Percentiles rank a stretch among this genome's conserved stretches.
Evolutionary conservation across 75 land plant genomes (phyloP).

Genomic region (Pinus taeda): DNA sequence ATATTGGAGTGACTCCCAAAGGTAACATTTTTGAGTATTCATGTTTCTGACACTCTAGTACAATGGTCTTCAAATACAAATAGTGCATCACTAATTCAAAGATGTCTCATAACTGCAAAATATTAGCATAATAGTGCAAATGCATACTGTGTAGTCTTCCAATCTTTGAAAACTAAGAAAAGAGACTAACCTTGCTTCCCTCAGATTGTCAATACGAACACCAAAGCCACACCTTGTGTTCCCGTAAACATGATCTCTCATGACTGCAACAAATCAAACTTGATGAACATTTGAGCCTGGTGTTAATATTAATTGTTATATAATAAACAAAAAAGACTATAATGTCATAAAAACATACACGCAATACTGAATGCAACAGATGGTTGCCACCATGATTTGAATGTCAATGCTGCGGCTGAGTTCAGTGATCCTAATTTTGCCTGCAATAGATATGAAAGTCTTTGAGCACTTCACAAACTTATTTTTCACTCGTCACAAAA

Average conservation of each 20-base stretch:
- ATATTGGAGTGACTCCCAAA: no score
- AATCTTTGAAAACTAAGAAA: not conserved
- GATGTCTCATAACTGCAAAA: not conserved
- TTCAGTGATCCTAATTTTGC: constrained; percentile 67
- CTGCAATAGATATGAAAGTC: constrained; percentile 29
- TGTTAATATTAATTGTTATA: not conserved
- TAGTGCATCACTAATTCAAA: not conserved
- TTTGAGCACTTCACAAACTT: not conserved
- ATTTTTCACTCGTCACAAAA: not conserved
- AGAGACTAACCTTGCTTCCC: constrained; percentile 72
- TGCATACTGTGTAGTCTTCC: not conserved
- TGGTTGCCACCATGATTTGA: constrained; percentile 98
- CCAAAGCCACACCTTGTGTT: constrained; percentile 72
- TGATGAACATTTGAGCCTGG: not conserved
- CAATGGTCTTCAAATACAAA: not conserved
- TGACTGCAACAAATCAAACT: constrained; percentile 35
- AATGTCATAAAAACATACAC: constrained; percentile 31
- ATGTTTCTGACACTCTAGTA: not conserved
- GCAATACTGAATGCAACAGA: constrained; percentile 72
- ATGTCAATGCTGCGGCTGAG: constrained; percentile 62
- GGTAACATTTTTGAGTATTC: no score
- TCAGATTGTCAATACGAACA: constrained; percentile 69
- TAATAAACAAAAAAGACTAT: not conserved
- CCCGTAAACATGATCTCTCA: constrained; percentile 50
- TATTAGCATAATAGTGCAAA: not conserved